These are phyloP conservation scores for Penicillium egyptiacum DNA, from an alignment of 495 filamentous ascomycete species.

Conservation along the genomic window DNA sequence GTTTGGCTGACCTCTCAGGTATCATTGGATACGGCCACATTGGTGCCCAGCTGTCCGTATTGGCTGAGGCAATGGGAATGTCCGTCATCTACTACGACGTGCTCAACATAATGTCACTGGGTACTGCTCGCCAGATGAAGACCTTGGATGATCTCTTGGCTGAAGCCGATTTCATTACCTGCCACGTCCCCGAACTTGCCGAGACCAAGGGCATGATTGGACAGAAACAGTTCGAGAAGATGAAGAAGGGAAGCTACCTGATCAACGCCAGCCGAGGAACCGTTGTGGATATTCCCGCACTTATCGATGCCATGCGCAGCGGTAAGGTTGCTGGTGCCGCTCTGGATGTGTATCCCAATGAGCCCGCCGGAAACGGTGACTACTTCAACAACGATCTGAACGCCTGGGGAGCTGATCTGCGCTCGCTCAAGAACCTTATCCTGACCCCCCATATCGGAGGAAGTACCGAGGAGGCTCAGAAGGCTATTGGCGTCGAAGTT, in stretches of 20 bases:
- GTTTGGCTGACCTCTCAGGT: conserved; percentile 41
- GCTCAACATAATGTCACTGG: conserved; percentile 87
- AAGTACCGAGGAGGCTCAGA: conserved; percentile 96
- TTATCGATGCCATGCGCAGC: conserved; percentile 82
- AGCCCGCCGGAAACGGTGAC: conserved; percentile 90
- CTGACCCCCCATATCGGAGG: conserved; percentile 96
- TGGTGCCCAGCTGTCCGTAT: conserved; percentile 91
- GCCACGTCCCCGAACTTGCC: conserved; percentile 89
- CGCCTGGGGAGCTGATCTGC: conserved; percentile 81
- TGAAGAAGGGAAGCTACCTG: conserved; percentile 90
- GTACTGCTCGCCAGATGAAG: conserved; percentile 78
- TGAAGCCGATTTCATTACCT: conserved; percentile 83
- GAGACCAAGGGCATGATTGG: conserved; percentile 93
- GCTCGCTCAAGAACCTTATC: conserved; percentile 85
- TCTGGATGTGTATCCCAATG: conserved; percentile 92
- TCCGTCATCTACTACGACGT: conserved; percentile 94
- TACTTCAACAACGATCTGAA: conserved; percentile 91
- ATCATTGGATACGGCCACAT: conserved; percentile 99
- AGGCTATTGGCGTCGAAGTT: conserved; percentile 94
- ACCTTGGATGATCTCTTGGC: conserved; percentile 73
- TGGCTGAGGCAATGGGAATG: conserved; percentile 98
- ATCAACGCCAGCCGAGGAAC: conserved; percentile 95
- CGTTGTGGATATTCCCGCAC: conserved; percentile 89
- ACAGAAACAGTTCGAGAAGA: conserved; percentile 69
- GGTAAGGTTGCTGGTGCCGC: conserved; percentile 94